Evolutionary conservation across 805 yeast species (phyloP), one percentile per base, ranked within the genome.

Genomic region (Isabelozyma heimii): DNA sequence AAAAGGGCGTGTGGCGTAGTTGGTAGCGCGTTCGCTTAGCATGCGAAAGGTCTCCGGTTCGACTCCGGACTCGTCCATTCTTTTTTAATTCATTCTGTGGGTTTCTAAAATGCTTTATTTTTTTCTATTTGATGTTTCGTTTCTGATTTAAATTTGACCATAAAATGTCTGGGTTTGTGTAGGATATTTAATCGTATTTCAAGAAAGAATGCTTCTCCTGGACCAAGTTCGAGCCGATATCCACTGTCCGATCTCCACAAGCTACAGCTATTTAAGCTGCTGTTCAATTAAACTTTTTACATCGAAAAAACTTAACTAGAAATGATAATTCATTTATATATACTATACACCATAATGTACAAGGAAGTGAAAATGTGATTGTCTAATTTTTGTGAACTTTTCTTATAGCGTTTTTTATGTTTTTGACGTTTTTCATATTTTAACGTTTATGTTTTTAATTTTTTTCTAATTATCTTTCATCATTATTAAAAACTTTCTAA

Each of bases 11-110:
- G 74, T 70, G 75, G 76, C 76, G 76, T 65, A 70, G 76, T 70
- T 70, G 75, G 75, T 70, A 70, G 75, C 75, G 75, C 75, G 75
- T 70, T 69, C 75, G 66, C 75, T 70, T 70, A 67, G 75, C 75
- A 70, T 70, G 76, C 67, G 75, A 70, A 71, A 70, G 75, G 76
- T 70, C 76, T 69, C 73, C 69, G 75, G 75, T 70, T 66, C 72
- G 71, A 66, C 66, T 66, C 71, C 69, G 64, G 68, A 63, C 70
- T 66, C 72, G 72, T 66, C 72, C 72, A 66, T 58, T 56, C 39
- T 50, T 56, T 58, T 63, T 60, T 41, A 48, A 17, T 15, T 41
- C 4, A 20, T 20, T 6, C 6, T 20, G 4, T 5, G 24, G 24
- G 24, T 20, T 5, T 20, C 24, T 5, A 20, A 6, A 20, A 20